phyloP scores from a whole-genome alignment of 1,284 basidiomycete species.

The Chondrostereum purpureum region DNA sequence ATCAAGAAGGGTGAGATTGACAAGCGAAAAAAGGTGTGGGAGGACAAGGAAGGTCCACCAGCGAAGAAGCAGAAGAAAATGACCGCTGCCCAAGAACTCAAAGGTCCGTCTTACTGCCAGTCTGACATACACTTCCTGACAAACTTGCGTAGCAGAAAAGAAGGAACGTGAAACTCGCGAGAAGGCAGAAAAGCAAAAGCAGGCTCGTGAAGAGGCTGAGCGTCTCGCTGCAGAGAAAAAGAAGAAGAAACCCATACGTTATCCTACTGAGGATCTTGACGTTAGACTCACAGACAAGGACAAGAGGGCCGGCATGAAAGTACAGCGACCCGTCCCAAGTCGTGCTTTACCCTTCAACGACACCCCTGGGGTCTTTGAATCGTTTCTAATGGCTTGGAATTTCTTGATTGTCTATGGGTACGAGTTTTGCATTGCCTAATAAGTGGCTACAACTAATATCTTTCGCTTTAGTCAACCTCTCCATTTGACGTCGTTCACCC shows the following conservation, averaged over 20 bases:
- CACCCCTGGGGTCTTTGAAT: conserved; percentile 67
- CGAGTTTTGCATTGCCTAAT: conserved; percentile 2
- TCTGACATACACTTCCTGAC: conserved; percentile 19
- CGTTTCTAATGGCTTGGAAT: conserved; percentile 86
- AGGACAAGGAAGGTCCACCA: conserved; percentile 73
- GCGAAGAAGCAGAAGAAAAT: conserved; percentile 78
- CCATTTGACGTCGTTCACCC: conserved; percentile 82
- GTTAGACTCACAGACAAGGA: conserved; percentile 73
- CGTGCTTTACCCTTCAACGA: conserved; percentile 73
- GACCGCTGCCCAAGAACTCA: conserved; percentile 62
- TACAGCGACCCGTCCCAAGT: conserved; percentile 66
- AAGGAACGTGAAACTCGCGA: conserved; percentile 63
- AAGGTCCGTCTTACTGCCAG: conserved; percentile 37
- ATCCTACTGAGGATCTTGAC: conserved; percentile 79
- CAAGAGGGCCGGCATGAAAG: conserved; percentile 65
- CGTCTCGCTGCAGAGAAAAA: conserved; percentile 69
- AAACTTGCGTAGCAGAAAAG: conserved; percentile 44
- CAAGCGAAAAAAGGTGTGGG: conserved; percentile 84
- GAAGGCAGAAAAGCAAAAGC: conserved; percentile 58
- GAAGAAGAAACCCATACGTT: conserved; percentile 86
- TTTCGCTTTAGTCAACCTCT: conserved; percentile 74
- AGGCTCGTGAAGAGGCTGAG: conserved; percentile 66
- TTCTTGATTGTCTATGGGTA: conserved; percentile 91
- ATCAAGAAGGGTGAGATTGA: conserved; percentile 85
- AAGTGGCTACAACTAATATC: too few species aligned